Conservation (phyloP, 306 rosid species). For the Prunus kanzakura region DNA sequence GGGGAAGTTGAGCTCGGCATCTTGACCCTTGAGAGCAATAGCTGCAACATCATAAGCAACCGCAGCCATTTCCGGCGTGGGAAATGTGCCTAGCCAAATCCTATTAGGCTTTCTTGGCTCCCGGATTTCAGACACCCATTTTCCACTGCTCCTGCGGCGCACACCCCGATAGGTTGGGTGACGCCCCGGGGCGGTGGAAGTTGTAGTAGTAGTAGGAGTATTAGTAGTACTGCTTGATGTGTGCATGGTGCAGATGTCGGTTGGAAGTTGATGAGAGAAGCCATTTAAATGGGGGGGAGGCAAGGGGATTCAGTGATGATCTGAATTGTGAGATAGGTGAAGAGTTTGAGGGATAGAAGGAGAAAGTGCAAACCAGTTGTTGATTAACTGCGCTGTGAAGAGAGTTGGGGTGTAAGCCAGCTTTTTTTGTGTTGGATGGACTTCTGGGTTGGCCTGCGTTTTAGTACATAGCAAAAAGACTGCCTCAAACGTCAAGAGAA, state of each 20-base stretch:
- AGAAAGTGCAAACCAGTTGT: constrained; percentile 55
- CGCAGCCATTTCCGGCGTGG: constrained; percentile 92
- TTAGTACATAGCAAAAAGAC: constrained; percentile 13
- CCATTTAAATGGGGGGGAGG: constrained; percentile 43
- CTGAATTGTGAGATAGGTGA: background rate
- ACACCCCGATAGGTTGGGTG: constrained; percentile 46
- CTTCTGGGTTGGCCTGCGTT: constrained; percentile 40
- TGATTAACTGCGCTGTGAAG: constrained; percentile 39
- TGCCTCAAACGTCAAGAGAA: constrained; percentile 22
- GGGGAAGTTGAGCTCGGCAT: constrained; percentile 80
- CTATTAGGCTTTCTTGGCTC: constrained; percentile 46
- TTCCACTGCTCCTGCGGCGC: constrained; percentile 49
- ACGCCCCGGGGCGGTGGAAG: constrained; percentile 18
- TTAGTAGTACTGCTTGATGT: background rate
- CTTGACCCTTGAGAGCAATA: constrained; percentile 73
- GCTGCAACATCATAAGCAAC: constrained; percentile 93
- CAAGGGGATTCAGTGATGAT: background rate
- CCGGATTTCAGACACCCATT: constrained; percentile 61
- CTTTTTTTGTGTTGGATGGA: constrained; percentile 30
- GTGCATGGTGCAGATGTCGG: constrained; percentile 23
- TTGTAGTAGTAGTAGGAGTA: background rate
- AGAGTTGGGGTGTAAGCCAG: constrained; percentile 44
- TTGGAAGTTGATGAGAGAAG: constrained; percentile 20
- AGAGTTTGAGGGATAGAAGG: background rate
- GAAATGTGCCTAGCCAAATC: constrained; percentile 91